These are phyloP conservation scores for Xylariaceae sp. DNA, from an alignment of 2,329 filamentous ascomycete species.

Conservation along the genomic window DNA sequence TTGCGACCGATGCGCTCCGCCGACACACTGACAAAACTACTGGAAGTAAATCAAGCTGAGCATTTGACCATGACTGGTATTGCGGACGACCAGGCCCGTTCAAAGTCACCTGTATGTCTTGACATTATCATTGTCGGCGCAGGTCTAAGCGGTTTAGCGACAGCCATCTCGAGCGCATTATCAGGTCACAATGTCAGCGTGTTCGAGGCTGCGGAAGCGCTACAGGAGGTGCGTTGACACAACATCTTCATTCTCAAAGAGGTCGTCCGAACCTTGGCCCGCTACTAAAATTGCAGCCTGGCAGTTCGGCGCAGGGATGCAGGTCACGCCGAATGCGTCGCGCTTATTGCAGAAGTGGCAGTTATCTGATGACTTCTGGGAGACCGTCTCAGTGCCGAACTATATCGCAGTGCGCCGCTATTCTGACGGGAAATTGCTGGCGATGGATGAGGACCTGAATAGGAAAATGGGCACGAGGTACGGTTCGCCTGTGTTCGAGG, in stretches of 20 bases:
- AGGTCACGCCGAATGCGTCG: conserved; percentile 47
- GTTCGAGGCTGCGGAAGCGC: conserved; percentile 38
- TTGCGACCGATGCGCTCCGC: background rate
- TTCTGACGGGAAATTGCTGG: conserved; percentile 41
- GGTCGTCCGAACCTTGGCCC: background rate
- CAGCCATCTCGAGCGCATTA: conserved; percentile 35
- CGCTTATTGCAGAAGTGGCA: conserved; percentile 47
- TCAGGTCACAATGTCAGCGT: conserved; percentile 39
- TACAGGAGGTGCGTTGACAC: conserved; percentile 34
- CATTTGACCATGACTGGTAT: background rate
- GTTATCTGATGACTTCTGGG: conserved; percentile 41
- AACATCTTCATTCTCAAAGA: background rate
- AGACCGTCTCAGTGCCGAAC: conserved; percentile 38
- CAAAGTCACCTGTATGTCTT: conserved; percentile 19
- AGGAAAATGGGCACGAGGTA: conserved; percentile 50
- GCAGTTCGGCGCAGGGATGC: conserved; percentile 49
- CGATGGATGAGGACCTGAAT: conserved; percentile 47
- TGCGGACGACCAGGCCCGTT: conserved; percentile 1
- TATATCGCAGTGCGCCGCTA: conserved; percentile 50
- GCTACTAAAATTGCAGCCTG: background rate
- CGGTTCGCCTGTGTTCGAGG: conserved; percentile 50
- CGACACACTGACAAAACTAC: background rate
- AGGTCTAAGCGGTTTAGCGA: conserved; percentile 39
- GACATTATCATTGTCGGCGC: conserved; percentile 40
- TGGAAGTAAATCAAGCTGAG: background rate